These are phyloP conservation scores for Ocimum tenuiflorum DNA, from an alignment of 257 asterid genomes.

Conservation along the genomic window DNA sequence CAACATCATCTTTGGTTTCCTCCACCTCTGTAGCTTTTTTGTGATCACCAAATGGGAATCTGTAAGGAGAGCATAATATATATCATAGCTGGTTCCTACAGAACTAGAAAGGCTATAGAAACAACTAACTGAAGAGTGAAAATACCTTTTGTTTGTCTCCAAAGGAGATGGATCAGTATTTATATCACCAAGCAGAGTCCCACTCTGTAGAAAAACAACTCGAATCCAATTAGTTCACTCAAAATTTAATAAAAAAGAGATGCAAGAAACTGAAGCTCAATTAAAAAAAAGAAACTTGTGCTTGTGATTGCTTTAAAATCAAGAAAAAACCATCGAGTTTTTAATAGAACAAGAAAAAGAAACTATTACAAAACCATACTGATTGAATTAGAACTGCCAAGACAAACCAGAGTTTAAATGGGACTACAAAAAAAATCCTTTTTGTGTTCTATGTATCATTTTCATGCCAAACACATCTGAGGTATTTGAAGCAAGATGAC, in stretches of 20 bases:
- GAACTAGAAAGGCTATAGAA: neutral
- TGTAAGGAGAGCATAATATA: neutral
- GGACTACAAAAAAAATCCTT: neutral
- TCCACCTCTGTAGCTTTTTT: conserved; percentile 10
- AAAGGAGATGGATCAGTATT: conserved; percentile 10
- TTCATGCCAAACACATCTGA: neutral
- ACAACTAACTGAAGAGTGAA: neutral
- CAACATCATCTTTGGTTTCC: conserved; percentile 26
- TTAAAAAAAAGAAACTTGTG: no score
- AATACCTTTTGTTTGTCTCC: conserved; percentile 18
- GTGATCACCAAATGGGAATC: conserved; percentile 22
- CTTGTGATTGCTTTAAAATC: no score
- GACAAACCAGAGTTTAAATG: neutral
- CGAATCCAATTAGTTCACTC: neutral
- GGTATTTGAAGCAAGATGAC: neutral
- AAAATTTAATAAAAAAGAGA: neutral
- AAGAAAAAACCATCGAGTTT: neutral
- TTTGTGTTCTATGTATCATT: neutral
- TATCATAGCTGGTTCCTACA: neutral
- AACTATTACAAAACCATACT: neutral
- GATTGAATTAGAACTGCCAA: neutral
- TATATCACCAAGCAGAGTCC: conserved; percentile 5
- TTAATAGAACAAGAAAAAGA: neutral
- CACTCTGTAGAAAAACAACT: conserved; percentile 14
- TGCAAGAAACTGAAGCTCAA: neutral